Evolutionary conservation across 345 rosid genomes (phyloP).

Genomic region (Gossypium longicalyx): DNA sequence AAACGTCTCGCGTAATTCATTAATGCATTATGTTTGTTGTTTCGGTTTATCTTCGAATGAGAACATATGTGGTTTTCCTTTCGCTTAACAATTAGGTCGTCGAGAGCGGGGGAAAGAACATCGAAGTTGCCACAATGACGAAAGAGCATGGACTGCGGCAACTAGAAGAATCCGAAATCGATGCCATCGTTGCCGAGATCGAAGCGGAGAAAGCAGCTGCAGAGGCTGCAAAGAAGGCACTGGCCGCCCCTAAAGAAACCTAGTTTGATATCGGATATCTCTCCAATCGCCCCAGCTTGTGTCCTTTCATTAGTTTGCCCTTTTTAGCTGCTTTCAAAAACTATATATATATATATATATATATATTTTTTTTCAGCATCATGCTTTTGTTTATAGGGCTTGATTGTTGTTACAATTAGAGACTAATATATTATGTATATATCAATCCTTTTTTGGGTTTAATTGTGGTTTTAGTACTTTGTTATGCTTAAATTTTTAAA

Average conservation of each 20-base stretch:
- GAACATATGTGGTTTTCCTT: neutral
- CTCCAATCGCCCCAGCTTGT: neutral
- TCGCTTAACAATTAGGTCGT: conserved; percentile 48
- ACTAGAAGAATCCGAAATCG: conserved; percentile 83
- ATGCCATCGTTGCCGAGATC: conserved; percentile 77
- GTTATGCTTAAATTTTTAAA: too few relatives aligned
- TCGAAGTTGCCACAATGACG: conserved; percentile 89
- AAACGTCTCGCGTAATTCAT: neutral
- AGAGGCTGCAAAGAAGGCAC: conserved; percentile 77
- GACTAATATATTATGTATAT: neutral
- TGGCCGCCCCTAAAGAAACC: conserved; percentile 32
- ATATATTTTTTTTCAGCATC: neutral
- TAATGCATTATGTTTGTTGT: neutral
- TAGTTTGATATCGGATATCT: neutral
- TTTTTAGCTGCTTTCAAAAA: neutral
- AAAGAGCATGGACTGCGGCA: conserved; percentile 67
- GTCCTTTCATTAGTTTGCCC: neutral
- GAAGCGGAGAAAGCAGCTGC: conserved; percentile 96
- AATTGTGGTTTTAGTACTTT: too few relatives aligned
- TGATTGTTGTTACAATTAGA: neutral
- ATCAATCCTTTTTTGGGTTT: too few relatives aligned
- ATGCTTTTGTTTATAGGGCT: neutral
- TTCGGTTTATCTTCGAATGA: neutral
- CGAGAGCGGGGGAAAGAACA: conserved; percentile 97
- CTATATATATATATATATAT: neutral